Evolutionary conservation across 257 asterid species (phyloP).

Genomic region (Nyctanthes arbortristis): DNA sequence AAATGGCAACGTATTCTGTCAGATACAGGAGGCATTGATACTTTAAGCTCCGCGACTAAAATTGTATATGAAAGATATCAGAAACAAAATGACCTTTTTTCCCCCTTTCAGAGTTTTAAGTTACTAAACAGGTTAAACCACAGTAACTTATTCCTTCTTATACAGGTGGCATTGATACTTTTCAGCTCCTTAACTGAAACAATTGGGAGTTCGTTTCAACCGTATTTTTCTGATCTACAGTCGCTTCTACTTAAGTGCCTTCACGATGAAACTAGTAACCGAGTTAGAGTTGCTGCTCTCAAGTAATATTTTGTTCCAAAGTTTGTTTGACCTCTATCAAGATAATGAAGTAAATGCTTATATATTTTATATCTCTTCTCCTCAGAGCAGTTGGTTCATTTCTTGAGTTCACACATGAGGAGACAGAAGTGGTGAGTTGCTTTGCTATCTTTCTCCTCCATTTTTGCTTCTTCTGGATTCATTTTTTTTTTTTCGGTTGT

Average conservation of each 20-base stretch:
- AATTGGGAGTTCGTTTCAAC: slow-evolving; percentile 87
- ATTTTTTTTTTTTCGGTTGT: neutral
- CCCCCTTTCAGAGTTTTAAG: no score
- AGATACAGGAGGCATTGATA: no score
- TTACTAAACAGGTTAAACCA: neutral
- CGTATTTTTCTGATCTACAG: slow-evolving; percentile 80
- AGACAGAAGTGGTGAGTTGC: slow-evolving; percentile 82
- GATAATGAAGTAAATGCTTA: slow-evolving; percentile 24
- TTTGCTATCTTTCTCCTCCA: slow-evolving; percentile 22
- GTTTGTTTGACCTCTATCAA: slow-evolving; percentile 10
- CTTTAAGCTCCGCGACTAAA: no score
- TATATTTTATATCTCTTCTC: slow-evolving; percentile 31
- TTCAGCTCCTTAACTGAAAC: slow-evolving; percentile 99
- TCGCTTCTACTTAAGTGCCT: slow-evolving; percentile 89
- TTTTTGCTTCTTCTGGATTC: slow-evolving; percentile 13
- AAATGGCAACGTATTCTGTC: no score
- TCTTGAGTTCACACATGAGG: slow-evolving; percentile 91
- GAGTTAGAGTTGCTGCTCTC: slow-evolving; percentile 96
- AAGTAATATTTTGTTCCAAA: slow-evolving; percentile 59
- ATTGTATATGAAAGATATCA: no score
- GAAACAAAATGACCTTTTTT: no score
- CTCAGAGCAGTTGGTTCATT: slow-evolving; percentile 99
- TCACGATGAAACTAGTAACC: slow-evolving; percentile 93
- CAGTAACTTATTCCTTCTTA: slow-evolving; percentile 29
- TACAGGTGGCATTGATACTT: slow-evolving; percentile 93